Conservation (phyloP, 2,329 filamentous ascomycete species). For the Albifimbria verrucaria region DNA sequence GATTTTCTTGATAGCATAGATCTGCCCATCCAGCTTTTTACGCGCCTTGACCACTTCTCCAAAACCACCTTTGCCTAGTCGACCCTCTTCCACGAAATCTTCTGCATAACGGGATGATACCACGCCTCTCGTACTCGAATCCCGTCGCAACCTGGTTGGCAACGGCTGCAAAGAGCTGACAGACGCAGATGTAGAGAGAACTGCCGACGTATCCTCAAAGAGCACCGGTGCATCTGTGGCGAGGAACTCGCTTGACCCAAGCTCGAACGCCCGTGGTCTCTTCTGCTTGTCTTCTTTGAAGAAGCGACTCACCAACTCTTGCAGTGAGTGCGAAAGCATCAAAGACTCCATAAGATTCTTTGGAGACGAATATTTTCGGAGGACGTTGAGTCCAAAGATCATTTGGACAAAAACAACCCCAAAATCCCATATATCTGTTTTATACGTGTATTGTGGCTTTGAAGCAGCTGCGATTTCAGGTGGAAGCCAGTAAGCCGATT, state of each 20-base stretch:
- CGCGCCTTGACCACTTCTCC: conserved; percentile 94
- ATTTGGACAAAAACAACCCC: conserved; percentile 91
- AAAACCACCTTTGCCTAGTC: conserved; percentile 89
- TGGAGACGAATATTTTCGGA: conserved; percentile 76
- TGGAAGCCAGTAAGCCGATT: conserved; percentile 79
- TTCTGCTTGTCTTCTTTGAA: conserved; percentile 84
- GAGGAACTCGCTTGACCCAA: conserved; percentile 62
- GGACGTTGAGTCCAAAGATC: conserved; percentile 79
- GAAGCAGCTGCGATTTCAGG: conserved; percentile 68
- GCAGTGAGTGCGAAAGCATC: conserved; percentile 68
- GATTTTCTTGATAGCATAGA: conserved; percentile 97
- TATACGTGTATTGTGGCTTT: conserved; percentile 64
- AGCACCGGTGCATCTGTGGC: conserved; percentile 62
- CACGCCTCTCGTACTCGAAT: conserved; percentile 53
- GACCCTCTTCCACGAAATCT: conserved; percentile 87
- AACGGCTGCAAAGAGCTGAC: conserved; percentile 37
- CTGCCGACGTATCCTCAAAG: conserved; percentile 39
- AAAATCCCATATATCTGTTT: conserved; percentile 94
- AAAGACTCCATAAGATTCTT: conserved; percentile 68
- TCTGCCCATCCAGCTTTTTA: conserved; percentile 88
- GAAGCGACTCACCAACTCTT: conserved; percentile 77
- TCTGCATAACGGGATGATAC: conserved; percentile 74
- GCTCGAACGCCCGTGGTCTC: conserved; percentile 75
- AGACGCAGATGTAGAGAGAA: conserved; percentile 40
- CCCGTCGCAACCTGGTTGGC: conserved; percentile 53